phyloP scores from a whole-genome alignment of 148 eudicot genomes.

The Simmondsia chinensis region DNA sequence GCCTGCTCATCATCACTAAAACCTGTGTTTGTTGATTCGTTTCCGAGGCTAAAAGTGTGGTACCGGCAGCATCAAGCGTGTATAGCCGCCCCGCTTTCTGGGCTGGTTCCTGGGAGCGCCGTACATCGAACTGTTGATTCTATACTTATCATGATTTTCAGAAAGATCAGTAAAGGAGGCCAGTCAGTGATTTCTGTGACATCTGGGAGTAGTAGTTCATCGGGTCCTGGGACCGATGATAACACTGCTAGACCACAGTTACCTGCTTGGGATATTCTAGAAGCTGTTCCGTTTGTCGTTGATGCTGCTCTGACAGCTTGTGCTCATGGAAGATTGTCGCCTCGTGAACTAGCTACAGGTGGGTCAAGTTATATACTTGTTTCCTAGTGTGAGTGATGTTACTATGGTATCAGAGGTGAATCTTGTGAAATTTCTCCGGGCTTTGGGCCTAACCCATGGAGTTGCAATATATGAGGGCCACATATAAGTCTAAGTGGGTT shows the following conservation, averaged over 20 bases:
- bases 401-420: neutral
- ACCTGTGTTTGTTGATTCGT: slow-evolving; percentile 78
- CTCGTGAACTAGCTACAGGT: slow-evolving; percentile 98
- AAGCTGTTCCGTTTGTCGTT: slow-evolving; percentile 94
- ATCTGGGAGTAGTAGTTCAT: slow-evolving; percentile 87
- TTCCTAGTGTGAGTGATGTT: neutral
- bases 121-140: slow-evolving; percentile 78
- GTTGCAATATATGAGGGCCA: too few relatives aligned
- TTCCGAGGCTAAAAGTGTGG: slow-evolving; percentile 85
- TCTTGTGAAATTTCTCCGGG: too few relatives aligned
- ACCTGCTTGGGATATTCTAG: slow-evolving; percentile 98
- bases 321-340: slow-evolving; percentile 82
- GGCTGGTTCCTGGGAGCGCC: slow-evolving; percentile 68
- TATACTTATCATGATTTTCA: slow-evolving; percentile 83
- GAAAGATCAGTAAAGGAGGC: slow-evolving; percentile 46
- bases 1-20: slow-evolving; percentile 45
- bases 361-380: slow-evolving; percentile 2
- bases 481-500: too few relatives aligned
- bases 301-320: slow-evolving; percentile 98
- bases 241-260: slow-evolving; percentile 45
- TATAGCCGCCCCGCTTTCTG: slow-evolving; percentile 85
- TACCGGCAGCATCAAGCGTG: slow-evolving; percentile 88
- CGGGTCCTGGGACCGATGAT: slow-evolving; percentile 66
- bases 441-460: too few relatives aligned
- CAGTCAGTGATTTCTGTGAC: slow-evolving; percentile 35